Evolutionary conservation across 2,329 filamentous ascomycete genomes (phyloP), one percentile per base, ranked within the genome.

Genomic region (Orbilia ellipsospora): DNA sequence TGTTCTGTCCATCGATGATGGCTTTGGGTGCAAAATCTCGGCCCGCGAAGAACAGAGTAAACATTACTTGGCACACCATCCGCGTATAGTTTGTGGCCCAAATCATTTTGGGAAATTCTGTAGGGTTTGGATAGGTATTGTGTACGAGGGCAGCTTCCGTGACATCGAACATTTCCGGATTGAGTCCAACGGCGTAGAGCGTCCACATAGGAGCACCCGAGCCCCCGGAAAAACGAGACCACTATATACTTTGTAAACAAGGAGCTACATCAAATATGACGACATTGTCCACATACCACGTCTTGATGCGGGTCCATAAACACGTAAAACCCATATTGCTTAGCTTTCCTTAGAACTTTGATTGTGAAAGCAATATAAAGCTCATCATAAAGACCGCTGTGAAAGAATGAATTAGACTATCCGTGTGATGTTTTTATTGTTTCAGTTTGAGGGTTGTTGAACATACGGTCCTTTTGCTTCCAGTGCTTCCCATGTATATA

Each of bases 221-320:
- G 55, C 95, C 95, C 52, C 95, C 95, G 4, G 92, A 93, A 81
- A 95, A 95, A 65, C 95, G 88, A 40, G 94, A 97, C 95, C 95
- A 99, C 90, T 92, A 78, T 2, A 12, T 36, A 48, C 10, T 7
- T 44, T 26, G 28, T 62, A 23, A 4, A 44, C 74, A 55, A 73
- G 5, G 15, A 20, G 20, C 40, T 78, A 52, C 44, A 61, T 48
- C 56, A 42, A 48, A 54, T 15, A 59, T 84, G 69, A 84, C 81
- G 57, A 80, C 59, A 18, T 20, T 18, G n/a, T 45, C 40, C 18
- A 88, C 89, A 78, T 86, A 92, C 90, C 79, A 98, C 94, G 84
- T 99, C 95, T 85, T 99, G 95, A 82, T 99, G 95, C 18, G 96
- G 94, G 80, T 99, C 96, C 93, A 99, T 97, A 81, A 97, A 98